Base-by-base conservation (phyloP, 352 stramenopile species). In the Globisporangium spinosum region DNA sequence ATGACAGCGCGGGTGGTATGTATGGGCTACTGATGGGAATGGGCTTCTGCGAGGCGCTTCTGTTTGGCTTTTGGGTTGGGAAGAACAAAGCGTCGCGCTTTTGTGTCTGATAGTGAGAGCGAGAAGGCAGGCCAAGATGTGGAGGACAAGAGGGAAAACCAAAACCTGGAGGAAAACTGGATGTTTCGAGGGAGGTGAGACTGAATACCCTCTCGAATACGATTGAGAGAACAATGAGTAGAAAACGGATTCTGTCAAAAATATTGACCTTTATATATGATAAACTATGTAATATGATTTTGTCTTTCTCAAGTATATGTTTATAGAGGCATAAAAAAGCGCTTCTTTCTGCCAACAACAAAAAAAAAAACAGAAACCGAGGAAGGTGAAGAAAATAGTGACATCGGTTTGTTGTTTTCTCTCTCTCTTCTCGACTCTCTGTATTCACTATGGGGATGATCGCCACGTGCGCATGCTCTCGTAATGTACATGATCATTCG, bases 41-140 rank as follows among this genome's bases (percentile, higher is more conserved):
- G 25, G 15, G 55, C 55, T 61, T 38, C 54, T 22, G 15, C 54
- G 15, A 17, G 15, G 13, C 32, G 55, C 55, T 51, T 51, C 43
- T 51, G 43, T 64, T 64, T 61, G 29, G 38, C 58, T 64, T 64
- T 55, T 55, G 38, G 25, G 27, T 29, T 29, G 29, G n/a, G 0
- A 3, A 20, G 17, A 10, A 15, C 32, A 22, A 51, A 53, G 6
- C 8, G 5, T 54, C 12, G 0, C 23, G 5, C 45, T 54, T 7
- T 51, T 23, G 2, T 8, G 17, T 9, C 8, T 12, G 32, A 38
- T 9, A 38, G 22, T 22, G 23, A 51, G 43, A 22, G 40, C 40
- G 40, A 51, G n/a, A 49, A 17, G 45, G 38, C 29, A 34, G 15
- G 29, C 12, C 20, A 63, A 63, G 57, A 51, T 7, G 4, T 0